Evolutionary conservation across 2,329 filamentous ascomycete genomes (phyloP).

Genomic region (Neurospora crassa): DNA sequence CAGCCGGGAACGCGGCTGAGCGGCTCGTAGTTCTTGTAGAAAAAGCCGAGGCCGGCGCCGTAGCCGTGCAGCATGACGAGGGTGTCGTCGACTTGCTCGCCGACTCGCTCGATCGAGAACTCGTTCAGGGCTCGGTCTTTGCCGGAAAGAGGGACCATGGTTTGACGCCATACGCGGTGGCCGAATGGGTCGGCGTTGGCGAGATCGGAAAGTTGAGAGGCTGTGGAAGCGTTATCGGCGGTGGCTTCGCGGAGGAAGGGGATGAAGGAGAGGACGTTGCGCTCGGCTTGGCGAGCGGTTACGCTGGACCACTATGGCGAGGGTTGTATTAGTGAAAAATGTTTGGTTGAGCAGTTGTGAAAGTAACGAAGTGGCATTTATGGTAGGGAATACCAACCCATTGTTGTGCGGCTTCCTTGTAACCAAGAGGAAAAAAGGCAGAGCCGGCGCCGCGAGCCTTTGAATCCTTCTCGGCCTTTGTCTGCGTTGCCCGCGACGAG

Average conservation of each 20-base stretch:
- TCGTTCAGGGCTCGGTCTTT: conserved; percentile 87
- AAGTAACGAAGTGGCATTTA: neutral
- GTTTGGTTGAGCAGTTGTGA: conserved; percentile 2
- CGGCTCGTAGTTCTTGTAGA: conserved; percentile 95
- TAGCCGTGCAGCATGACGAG: conserved; percentile 96
- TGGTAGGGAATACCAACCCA: conserved; percentile 52
- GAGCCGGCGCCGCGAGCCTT: conserved; percentile 10
- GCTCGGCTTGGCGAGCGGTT: conserved; percentile 77
- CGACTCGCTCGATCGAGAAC: conserved; percentile 77
- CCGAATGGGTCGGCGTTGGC: conserved; percentile 63
- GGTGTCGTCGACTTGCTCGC: conserved; percentile 71
- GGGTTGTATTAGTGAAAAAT: conserved; percentile 3
- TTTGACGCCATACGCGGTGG: conserved; percentile 74
- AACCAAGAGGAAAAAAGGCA: conserved; percentile 71
- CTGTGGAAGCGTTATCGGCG: conserved; percentile 25
- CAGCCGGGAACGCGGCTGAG: conserved; percentile 70
- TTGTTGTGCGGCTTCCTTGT: conserved; percentile 84
- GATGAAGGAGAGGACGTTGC: conserved; percentile 76
- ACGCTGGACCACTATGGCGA: conserved; percentile 66
- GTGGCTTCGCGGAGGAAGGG: conserved; percentile 72
- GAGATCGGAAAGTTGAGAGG: conserved; percentile 31
- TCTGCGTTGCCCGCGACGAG: conserved; percentile 13
- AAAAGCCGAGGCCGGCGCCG: conserved; percentile 91
- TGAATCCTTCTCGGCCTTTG: conserved; percentile 5
- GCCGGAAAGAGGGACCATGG: conserved; percentile 74